These are phyloP conservation scores for Fusarium circinatum DNA, from an alignment of 2,329 filamentous ascomycete species.

Conservation along the genomic window DNA sequence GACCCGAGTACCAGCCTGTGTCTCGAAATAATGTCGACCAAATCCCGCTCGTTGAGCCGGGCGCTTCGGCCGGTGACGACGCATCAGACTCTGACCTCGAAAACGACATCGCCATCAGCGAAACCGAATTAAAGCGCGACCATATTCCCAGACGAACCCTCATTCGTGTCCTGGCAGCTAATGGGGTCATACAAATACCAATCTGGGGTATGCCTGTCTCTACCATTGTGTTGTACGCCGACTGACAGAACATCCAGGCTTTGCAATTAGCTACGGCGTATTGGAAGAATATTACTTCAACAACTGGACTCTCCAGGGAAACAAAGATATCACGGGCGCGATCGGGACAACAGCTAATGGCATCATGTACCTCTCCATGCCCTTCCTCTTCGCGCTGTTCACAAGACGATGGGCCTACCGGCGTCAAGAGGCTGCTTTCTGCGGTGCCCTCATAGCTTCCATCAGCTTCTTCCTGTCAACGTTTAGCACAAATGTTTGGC, in stretches of 20 bases:
- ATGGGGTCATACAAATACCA: not conserved
- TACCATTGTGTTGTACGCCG: accelerated
- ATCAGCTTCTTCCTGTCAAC: not conserved
- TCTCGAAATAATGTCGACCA: not conserved
- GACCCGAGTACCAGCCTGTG: not conserved
- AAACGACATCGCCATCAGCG: not conserved
- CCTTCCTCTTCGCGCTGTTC: not conserved
- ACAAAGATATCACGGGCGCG: not conserved
- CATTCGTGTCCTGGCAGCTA: not conserved
- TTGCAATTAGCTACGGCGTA: not conserved
- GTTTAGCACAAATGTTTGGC: not conserved
- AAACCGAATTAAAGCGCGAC: not conserved
- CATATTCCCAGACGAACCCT: not conserved
- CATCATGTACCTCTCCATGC: constrained; percentile 5
- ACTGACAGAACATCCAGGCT: not conserved
- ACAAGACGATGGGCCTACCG: not conserved
- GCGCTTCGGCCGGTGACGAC: not conserved
- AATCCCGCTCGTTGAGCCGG: not conserved
- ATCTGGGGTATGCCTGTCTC: not conserved
- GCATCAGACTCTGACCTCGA: not conserved
- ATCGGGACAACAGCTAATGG: not conserved
- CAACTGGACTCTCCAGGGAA: not conserved
- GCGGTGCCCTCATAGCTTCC: not conserved
- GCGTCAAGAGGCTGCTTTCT: not conserved
- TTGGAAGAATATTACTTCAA: constrained; percentile 1